Evolutionary conservation across 768 basidiomycete genomes (phyloP), one percentile per base, ranked within the genome.

Genomic region (Termitomyces sp.): DNA sequence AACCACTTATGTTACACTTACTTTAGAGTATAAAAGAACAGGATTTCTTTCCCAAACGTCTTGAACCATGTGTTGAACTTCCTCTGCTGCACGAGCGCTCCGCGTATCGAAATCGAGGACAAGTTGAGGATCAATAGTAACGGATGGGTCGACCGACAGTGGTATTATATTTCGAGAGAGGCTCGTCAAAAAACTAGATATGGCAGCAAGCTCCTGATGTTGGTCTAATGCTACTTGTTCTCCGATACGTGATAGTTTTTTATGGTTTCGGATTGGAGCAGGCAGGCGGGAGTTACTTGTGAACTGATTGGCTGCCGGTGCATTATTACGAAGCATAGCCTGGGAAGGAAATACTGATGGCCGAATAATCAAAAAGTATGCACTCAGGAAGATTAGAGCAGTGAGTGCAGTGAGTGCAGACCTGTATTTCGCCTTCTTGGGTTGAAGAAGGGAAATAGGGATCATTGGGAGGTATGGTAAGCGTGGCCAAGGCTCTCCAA

Each of bases 31-130:
- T 16, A 92, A 72, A 58, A 92, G 81, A 37, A 92, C 84, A 0
- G 91, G 91, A 63, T 88, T 85, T 37, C 81, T 77, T 4, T 77
- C 63, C 91, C 91, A 92, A 1, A 88, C 82, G 31, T 89, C 84
- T 1, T 77, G 71, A 7, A 85, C 79, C 67, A 92, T 75, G 1
- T 75, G 73, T 34, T 71, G 68, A 33, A 92, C 73, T 68, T 92
- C 89, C 34, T 83, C 79, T 20, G 66, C 63, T 0, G 89, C 88
- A 15, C 79, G 77, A 2, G 81, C 72, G 44, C 81, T 75, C n/a
- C 84, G 81, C 0, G 88, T 87, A 67, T 93, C 90, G 67, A 93
- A 94, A 64, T 90, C 91, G 42, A 94, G 79, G 5, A 94, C 81
- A 56, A 92, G 81, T 64, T 90, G 82, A 4, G 92, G 89, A 68